phyloP scores from a whole-genome alignment of 225 moss, liverwort and hornwort species.

The Climacium dendroides region DNA sequence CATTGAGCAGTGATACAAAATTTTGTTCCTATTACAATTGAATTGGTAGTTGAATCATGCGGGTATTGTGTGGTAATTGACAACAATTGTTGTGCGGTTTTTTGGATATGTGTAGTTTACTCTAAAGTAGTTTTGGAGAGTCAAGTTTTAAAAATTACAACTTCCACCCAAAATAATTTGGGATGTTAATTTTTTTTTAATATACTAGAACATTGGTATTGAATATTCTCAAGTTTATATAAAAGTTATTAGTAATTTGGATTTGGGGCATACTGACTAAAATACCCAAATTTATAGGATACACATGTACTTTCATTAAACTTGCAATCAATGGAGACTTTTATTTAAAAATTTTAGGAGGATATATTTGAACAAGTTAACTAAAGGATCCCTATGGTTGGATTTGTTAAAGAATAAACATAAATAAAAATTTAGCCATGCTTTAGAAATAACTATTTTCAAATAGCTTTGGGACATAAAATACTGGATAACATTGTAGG shows the following conservation, averaged over 20 bases:
- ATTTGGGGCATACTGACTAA: neutral
- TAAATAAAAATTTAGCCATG: neutral
- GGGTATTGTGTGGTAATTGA: too few relatives aligned
- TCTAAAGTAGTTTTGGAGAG: neutral
- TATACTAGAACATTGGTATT: neutral
- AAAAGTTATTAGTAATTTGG: neutral
- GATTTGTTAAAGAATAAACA: neutral
- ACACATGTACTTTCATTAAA: fast-evolving
- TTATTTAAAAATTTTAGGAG: neutral
- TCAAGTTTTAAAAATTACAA: neutral
- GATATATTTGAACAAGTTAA: fast-evolving
- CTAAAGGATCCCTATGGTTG: fast-evolving
- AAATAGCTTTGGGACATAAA: fast-evolving
- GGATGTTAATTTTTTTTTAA: too few relatives aligned
- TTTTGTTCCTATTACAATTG: too few relatives aligned
- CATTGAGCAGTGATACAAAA: too few relatives aligned
- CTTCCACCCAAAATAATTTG: fast-evolving
- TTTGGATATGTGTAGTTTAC: too few relatives aligned
- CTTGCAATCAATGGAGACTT: neutral
- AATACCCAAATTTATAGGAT: fast-evolving
- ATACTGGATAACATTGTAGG: fast-evolving
- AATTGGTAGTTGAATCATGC: too few relatives aligned
- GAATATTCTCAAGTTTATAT: too few relatives aligned
- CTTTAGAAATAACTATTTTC: neutral
- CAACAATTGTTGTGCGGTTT: too few relatives aligned